Base-by-base conservation (phyloP, 2,329 filamentous ascomycete genomes). In the Pseudopyricularia cyperi region DNA sequence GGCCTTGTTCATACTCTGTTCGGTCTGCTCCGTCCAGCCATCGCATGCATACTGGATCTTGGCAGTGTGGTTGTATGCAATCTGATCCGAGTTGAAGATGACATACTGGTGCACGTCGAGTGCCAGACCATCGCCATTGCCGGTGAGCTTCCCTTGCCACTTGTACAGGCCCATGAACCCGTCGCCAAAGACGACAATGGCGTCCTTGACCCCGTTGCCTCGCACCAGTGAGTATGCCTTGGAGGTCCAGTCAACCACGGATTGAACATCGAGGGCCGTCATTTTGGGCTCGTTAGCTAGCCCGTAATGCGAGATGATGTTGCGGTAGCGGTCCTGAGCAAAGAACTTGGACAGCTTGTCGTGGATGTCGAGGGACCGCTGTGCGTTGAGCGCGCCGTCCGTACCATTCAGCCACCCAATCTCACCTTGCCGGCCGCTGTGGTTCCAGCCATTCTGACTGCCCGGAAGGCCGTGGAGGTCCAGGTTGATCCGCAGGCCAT, bases 91-190 rank as follows among this genome's bases (percentile, higher is more conserved):
- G 74, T 98, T 96, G 77, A 98, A 98, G 66, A 96, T 96, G 62
- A 95, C 88, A 67, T 98, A 98, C 67, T 97, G 91, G 69, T 98
- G 93, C 35, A 94, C 93, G 68, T 98, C 93, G n/a, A 98, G 80
- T 17, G 95, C 79, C 57, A 97, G 73, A 57, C 83, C 78, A 47
- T 83, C 74, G 37, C 37, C 37, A 62, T 86, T 77, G 22, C 76
- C 74, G 58, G 85, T 79, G 58, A 97, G 77, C 64, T 86, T 76
- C 39, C 87, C 88, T 65, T 95, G 83, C 93, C 93, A 98, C 62
- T 94, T 91, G 58, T 77, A 75, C 4, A 97, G 78, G 11, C 91
- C 91, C 69, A 94, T 80, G 73, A 98, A 98, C 24, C 93, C 93
- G 67, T 98, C 93, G 52, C 90, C 91, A 62, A 98, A 93, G 37